Evolutionary conservation across 2,329 filamentous ascomycete genomes (phyloP).

Genomic region (Penicillium sp.): DNA sequence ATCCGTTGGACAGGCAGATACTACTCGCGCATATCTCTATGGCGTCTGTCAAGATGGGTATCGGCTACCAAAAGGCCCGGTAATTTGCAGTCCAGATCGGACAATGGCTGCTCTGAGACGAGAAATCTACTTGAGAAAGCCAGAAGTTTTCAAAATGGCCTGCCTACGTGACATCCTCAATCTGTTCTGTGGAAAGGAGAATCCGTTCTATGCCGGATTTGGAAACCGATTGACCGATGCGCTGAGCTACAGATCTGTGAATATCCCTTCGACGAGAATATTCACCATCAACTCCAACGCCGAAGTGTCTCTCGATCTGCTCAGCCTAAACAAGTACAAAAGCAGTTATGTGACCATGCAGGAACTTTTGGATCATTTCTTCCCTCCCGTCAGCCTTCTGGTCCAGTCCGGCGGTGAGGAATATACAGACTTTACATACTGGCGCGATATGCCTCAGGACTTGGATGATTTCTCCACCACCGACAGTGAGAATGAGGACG

Average conservation of each 20-base stretch:
- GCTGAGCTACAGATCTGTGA: constrained; percentile 91
- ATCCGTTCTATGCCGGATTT: constrained; percentile 95
- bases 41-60: constrained; percentile 88
- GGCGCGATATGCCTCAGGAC: constrained; percentile 83
- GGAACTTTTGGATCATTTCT: constrained; percentile 97
- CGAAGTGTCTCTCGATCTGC: constrained; percentile 87
- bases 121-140: constrained; percentile 93
- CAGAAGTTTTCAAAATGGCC: constrained; percentile 99
- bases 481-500: constrained; percentile 63
- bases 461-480: constrained; percentile 87
- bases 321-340: constrained; percentile 92
- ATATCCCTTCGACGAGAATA: constrained; percentile 90
- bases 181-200: constrained; percentile 75
- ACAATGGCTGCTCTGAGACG: constrained; percentile 91
- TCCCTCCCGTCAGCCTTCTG: constrained; percentile 85
- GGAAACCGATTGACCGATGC: constrained; percentile 96
- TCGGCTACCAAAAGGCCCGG: constrained; percentile 83
- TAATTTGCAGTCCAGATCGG: constrained; percentile 91
- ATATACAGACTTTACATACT: constrained; percentile 97
- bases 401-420: constrained; percentile 90
- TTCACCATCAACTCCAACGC: constrained; percentile 99
- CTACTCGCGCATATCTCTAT: constrained; percentile 83
- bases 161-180: constrained; percentile 92
- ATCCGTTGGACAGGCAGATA: constrained; percentile 91
- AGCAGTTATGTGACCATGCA: constrained; percentile 97